These are phyloP conservation scores for Penicillium griseofulvum DNA, from an alignment of 2,329 filamentous ascomycete species.

Conservation along the genomic window DNA sequence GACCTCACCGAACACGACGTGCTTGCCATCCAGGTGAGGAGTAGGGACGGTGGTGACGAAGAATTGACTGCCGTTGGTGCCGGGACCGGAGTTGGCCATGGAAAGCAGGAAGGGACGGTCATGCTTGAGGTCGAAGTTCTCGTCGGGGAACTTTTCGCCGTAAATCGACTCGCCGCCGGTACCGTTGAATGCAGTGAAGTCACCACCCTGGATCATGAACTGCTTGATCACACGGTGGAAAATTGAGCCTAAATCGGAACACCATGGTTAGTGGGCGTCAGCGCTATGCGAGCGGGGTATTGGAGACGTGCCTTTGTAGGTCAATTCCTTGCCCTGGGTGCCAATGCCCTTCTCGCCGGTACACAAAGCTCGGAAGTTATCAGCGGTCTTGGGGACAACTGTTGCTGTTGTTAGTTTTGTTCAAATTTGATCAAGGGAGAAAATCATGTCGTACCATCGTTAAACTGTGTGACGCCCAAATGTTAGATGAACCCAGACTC, in stretches of 20 bases:
- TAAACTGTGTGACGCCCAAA: slow-evolving; percentile 40
- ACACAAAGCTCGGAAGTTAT: slow-evolving; percentile 93
- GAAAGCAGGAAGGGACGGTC: slow-evolving; percentile 89
- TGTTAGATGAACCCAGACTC: slow-evolving; percentile 17
- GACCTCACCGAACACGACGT: slow-evolving; percentile 96
- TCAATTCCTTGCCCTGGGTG: slow-evolving; percentile 77
- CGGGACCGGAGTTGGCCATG: slow-evolving; percentile 96
- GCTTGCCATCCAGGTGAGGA: slow-evolving; percentile 90
- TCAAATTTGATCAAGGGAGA: background rate
- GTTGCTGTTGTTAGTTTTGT: background rate
- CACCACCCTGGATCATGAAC: slow-evolving; percentile 98
- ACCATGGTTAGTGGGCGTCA: background rate
- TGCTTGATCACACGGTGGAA: slow-evolving; percentile 98
- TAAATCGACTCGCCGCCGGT: slow-evolving; percentile 98
- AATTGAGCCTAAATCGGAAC: slow-evolving; percentile 58
- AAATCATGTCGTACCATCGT: slow-evolving; percentile 43
- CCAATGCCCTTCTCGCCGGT: slow-evolving; percentile 90
- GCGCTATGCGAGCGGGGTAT: background rate
- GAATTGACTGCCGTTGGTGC: slow-evolving; percentile 96
- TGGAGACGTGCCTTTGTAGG: slow-evolving; percentile 68
- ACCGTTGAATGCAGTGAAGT: slow-evolving; percentile 92
- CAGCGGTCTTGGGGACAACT: slow-evolving; percentile 89
- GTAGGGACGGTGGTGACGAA: slow-evolving; percentile 96
- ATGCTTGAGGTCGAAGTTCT: slow-evolving; percentile 91
- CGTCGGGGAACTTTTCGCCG: slow-evolving; percentile 93